Evolutionary conservation across 768 basidiomycete species (phyloP).

Genomic region (Lactifluus pinguis): DNA sequence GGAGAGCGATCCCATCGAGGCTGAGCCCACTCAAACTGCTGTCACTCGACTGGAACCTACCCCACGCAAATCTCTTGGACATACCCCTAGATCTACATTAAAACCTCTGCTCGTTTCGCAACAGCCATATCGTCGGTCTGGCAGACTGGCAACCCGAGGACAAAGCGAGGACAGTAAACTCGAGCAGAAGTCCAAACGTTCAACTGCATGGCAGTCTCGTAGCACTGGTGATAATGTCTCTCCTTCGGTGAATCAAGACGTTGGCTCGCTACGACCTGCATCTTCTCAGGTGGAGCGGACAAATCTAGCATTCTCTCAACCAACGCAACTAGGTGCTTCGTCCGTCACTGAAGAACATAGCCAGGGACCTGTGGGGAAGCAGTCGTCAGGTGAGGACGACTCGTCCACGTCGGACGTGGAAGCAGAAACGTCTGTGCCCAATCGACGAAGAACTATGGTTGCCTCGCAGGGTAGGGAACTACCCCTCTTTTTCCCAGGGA

Average conservation of each 20-base stretch:
- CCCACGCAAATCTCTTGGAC: background rate
- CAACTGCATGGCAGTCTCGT: background rate
- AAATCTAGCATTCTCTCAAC: background rate
- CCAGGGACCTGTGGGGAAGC: background rate
- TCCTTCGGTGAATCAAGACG: background rate
- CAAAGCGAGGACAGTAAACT: background rate
- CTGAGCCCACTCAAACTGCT: background rate
- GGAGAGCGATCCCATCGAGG: constrained; percentile 18
- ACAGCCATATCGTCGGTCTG: constrained; percentile 10
- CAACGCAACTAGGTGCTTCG: background rate
- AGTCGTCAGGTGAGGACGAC: background rate
- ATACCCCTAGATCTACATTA: background rate
- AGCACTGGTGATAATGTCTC: background rate
- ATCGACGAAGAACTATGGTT: background rate
- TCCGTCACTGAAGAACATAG: constrained; percentile 7
- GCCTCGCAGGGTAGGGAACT: background rate
- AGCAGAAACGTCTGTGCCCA: background rate
- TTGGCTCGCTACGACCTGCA: background rate
- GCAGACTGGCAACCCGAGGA: background rate
- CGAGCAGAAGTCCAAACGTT: background rate
- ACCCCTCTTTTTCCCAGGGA: constrained; percentile 16
- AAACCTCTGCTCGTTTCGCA: background rate
- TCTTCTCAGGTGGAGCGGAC: constrained; percentile 7
- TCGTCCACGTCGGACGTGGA: background rate
- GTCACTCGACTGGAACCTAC: background rate